phyloP scores from a whole-genome alignment of 768 basidiomycete genomes.

The Steccherinum ochraceum region DNA sequence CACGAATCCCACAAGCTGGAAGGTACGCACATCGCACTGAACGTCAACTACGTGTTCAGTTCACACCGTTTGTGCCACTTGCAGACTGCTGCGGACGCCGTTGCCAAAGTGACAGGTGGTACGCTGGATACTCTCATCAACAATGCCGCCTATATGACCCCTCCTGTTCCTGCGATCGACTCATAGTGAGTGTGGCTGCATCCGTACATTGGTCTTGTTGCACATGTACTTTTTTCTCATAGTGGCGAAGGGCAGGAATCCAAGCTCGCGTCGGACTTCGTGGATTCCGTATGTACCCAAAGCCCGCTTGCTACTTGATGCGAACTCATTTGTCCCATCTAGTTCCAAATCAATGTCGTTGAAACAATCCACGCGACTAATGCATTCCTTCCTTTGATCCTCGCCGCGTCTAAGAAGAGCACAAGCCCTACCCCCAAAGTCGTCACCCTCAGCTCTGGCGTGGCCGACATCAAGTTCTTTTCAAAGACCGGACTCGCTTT shows the following conservation, averaged over 20 bases:
- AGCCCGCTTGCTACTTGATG: not conserved
- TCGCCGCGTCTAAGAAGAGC: slow-evolving; percentile 18
- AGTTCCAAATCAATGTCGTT: slow-evolving; percentile 30
- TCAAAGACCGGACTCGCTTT: slow-evolving; percentile 8
- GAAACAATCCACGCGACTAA: slow-evolving; percentile 30
- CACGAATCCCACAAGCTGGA: slow-evolving; percentile 21
- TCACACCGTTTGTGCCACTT: not conserved
- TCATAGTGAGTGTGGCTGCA: not conserved
- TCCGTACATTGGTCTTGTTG: no score
- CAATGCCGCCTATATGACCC: slow-evolving; percentile 26
- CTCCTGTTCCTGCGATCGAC: not conserved
- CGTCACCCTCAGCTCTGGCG: slow-evolving; percentile 25
- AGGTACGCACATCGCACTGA: slow-evolving; percentile 17
- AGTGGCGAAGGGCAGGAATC: slow-evolving; percentile 14
- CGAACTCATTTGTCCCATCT: not conserved
- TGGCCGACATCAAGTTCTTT: slow-evolving; percentile 24
- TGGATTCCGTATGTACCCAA: slow-evolving; percentile 10
- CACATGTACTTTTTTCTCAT: no score
- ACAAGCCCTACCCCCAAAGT: slow-evolving; percentile 21
- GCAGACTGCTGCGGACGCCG: slow-evolving; percentile 24
- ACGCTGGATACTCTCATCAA: slow-evolving; percentile 32
- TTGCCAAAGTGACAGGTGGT: slow-evolving; percentile 24
- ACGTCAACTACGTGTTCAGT: not conserved
- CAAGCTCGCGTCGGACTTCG: slow-evolving; percentile 18
- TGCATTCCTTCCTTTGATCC: slow-evolving; percentile 33